Conservation (phyloP, 176 grass and related monocot genomes). For the Rhynchospora tenuis region DNA sequence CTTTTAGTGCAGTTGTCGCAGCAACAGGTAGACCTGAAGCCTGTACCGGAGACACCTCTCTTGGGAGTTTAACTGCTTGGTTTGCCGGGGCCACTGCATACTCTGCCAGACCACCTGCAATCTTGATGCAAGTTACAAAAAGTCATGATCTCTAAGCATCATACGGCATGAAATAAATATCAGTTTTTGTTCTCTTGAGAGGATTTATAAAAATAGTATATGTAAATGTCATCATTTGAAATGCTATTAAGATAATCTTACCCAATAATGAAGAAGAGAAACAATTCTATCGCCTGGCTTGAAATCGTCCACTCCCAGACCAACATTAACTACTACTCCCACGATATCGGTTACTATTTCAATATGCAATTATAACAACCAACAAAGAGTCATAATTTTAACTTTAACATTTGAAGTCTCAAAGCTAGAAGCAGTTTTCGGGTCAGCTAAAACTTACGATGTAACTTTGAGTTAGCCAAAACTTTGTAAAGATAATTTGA, state of each 20-base stretch:
- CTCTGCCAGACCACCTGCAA: too few relatives aligned
- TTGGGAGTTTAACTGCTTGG: too few relatives aligned
- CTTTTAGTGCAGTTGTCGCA: conserved; percentile 30
- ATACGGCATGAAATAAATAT: neutral
- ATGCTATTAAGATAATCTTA: conserved; percentile 23
- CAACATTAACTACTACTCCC: conserved; percentile 41
- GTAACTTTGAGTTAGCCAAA: neutral
- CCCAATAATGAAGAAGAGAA: conserved; percentile 35
- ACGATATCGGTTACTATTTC: conserved; percentile 39
- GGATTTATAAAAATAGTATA: neutral
- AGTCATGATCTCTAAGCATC: neutral
- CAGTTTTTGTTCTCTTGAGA: neutral
- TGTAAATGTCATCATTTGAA: neutral
- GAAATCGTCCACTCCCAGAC: conserved; percentile 31
- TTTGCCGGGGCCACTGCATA: too few relatives aligned
- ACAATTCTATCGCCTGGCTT: conserved; percentile 44
- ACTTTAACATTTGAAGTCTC: too few relatives aligned
- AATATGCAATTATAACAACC: neutral
- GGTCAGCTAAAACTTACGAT: neutral
- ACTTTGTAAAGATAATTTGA: neutral
- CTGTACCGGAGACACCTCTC: conserved; percentile 33
- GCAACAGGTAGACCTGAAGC: conserved; percentile 43
- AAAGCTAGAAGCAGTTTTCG: neutral
- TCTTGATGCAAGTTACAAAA: conserved; percentile 8
- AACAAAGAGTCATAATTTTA: neutral